Conservation (phyloP, 441 rosid species). For the Gossypium schwendimanii region DNA sequence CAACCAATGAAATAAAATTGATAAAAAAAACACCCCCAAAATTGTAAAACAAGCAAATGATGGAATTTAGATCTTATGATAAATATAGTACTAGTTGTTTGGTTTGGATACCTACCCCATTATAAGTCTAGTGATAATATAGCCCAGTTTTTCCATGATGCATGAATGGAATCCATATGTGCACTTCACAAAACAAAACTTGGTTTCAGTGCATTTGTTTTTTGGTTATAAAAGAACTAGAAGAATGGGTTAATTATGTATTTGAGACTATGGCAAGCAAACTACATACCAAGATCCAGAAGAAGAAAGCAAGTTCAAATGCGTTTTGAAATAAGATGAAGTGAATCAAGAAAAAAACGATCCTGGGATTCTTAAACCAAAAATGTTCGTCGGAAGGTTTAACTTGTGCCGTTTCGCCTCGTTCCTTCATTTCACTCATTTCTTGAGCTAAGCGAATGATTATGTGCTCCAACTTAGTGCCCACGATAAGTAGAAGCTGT, state of each 20-base stretch:
- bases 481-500: constrained; percentile 72
- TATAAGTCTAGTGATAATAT: constrained; percentile 59
- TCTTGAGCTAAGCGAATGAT: constrained; percentile 58
- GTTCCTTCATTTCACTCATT: constrained; percentile 20
- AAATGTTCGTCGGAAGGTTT: constrained; percentile 68
- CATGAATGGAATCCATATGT: constrained; percentile 78
- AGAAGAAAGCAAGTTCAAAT: constrained; percentile 78
- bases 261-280: neutral
- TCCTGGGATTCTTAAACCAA: constrained; percentile 55
- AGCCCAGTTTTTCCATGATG: constrained; percentile 65
- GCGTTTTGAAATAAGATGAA: constrained; percentile 81
- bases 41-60: neutral
- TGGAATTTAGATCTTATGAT: neutral
- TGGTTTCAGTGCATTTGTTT: neutral
- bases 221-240: too few species aligned
- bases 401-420: constrained; percentile 29
- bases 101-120: constrained; percentile 44
- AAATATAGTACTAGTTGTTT: constrained; percentile 14
- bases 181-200: constrained; percentile 26
- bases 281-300: constrained; percentile 67
- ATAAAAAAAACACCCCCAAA: too few species aligned
- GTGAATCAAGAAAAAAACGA: constrained; percentile 62
- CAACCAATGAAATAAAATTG: neutral
- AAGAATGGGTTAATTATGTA: neutral
- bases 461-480: constrained; percentile 69